Base-by-base conservation (phyloP, 176 grass and related monocot species). In the Oropetium thomaeum region DNA sequence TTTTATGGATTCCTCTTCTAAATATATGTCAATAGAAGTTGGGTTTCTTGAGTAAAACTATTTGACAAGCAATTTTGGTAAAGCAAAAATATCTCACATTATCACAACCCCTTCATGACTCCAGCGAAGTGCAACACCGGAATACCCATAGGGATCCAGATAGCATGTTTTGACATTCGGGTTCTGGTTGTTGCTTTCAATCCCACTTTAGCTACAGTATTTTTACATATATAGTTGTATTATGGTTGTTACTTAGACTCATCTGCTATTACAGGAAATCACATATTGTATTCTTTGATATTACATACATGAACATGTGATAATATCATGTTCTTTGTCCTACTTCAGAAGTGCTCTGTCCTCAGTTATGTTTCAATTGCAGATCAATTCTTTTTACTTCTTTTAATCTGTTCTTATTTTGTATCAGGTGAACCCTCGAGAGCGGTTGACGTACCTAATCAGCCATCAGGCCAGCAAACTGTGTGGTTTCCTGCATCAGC, bases 351-450 rank as follows among this genome's bases (percentile, higher is more conserved):
- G 34, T 39, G 22, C 31, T 13, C 5, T 28, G 64, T 66, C 48
- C 10, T 69, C 42, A 80, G 74, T 12, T 28, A 34, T 48, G 5
- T 70, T 55, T 85, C 19, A 41, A 40, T 33, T 68, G 10, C 27
- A 43, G 39, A 75, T 62, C n/a, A 62, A 17, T 60, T 67, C 59
- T 58, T 10, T 72, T 22, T 23, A 30, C 47, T 22, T 20, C 32
- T 72, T 28, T 40, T 81, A 35, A 81, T 86, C 43, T 64, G 31
- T 62, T 52, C 26, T 69, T 32, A 30, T 13, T 61, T 64, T 80
- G 64, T 47, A 38, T 81, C 64, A 76, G 72, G 64, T 86, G 38
- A 44, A 31, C 45, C 71, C 44, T 26, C 13, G 43, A 80, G 35
- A 75, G 62, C 11, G 0, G 23, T 5, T 8, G 0, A 29, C 6